Base-by-base conservation (phyloP, 345 rosid genomes). In the Fremontodendron californicum region DNA sequence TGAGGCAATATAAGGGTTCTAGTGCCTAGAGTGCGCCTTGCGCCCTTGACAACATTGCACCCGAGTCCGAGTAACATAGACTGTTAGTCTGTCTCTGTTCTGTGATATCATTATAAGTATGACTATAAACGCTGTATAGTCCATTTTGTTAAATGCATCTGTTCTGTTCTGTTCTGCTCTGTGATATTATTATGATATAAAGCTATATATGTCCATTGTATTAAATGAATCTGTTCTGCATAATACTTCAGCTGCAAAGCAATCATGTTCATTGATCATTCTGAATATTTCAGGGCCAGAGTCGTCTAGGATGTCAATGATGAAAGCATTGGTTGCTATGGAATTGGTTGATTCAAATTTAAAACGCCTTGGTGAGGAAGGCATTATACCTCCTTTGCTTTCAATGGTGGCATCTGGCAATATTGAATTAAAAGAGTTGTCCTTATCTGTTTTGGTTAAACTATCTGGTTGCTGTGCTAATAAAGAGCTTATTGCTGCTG, bases 331-430 rank as follows among this genome's bases (percentile, higher is more conserved):
- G 55, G 82, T 82, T 78, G 69, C 75, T 23, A 87, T 88, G 91
- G 94, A 87, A 78, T 62, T 90, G 80, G 85, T 80, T 54, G 88
- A 90, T 71, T 80, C 85, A 0, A 81, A 86, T 80, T 75, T 87
- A 65, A 81, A 85, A 78, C 57, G 82, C 62, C 89, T 90, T 65
- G 94, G 90, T 25, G 79, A 82, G 74, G 87, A 85, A 79, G 94
- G 92, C 42, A 79, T 90, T 25, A 79, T 88, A 60, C 87, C 86
- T 76, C 86, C 90, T 49, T 83, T 88, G 81, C 90, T 90, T 78
- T 87, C 86, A 68, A 87, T 88, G 86, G 75, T 86, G 84, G 58
- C 27, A 72, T 81, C 88, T 12, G 87, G 87, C 55, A 84, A 77
- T 73, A 39, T 85, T 19, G 87, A 82, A 76, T 80, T 87, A 74